phyloP scores from a whole-genome alignment of 495 filamentous ascomycete genomes.

The Sordaria brevicollis region DNA sequence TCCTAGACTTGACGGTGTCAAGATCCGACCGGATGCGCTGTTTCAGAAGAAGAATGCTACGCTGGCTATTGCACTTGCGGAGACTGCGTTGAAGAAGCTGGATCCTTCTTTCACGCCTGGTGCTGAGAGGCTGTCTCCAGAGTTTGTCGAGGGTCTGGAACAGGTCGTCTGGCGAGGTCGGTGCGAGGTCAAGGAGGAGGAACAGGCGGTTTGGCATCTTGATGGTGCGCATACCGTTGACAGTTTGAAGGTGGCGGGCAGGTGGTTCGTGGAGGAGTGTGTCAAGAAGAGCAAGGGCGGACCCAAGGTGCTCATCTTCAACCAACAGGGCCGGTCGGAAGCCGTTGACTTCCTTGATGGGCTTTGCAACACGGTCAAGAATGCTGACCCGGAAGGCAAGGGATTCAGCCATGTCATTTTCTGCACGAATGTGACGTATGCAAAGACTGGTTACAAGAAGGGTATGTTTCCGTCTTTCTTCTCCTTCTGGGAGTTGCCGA shows the following conservation, averaged over 20 bases:
- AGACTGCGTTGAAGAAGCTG: slow-evolving; percentile 42
- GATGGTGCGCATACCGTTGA: slow-evolving; percentile 90
- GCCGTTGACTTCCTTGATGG: slow-evolving; percentile 57
- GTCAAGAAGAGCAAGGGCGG: slow-evolving; percentile 23
- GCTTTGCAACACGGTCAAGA: slow-evolving; percentile 45
- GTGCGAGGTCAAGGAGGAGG: slow-evolving; percentile 65
- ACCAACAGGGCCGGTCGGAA: slow-evolving; percentile 86
- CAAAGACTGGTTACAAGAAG: slow-evolving; percentile 53
- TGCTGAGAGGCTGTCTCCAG: slow-evolving; percentile 40
- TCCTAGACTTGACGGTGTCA: slow-evolving; percentile 51
- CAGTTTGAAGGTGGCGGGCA: slow-evolving; percentile 65
- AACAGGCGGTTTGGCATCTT: slow-evolving; percentile 70
- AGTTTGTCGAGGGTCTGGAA: slow-evolving; percentile 68
- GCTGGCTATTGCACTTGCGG: slow-evolving; percentile 67
- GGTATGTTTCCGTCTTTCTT: slow-evolving; percentile 13
- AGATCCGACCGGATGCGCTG: slow-evolving; percentile 62
- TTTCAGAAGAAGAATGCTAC: slow-evolving; percentile 86
- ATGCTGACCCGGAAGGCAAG: slow-evolving; percentile 25
- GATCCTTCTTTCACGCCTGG: slow-evolving; percentile 20
- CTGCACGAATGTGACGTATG: slow-evolving; percentile 79
- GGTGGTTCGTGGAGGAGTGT: slow-evolving; percentile 60
- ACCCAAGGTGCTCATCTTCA: slow-evolving; percentile 75
- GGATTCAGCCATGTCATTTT: slow-evolving; percentile 78
- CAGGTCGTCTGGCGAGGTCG: slow-evolving; percentile 67
- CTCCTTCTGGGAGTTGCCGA: slow-evolving; percentile 14